Evolutionary conservation across 2,329 filamentous ascomycete species (phyloP), one percentile per base, ranked within the genome.

Genomic region (Grosmannia penicillata): DNA sequence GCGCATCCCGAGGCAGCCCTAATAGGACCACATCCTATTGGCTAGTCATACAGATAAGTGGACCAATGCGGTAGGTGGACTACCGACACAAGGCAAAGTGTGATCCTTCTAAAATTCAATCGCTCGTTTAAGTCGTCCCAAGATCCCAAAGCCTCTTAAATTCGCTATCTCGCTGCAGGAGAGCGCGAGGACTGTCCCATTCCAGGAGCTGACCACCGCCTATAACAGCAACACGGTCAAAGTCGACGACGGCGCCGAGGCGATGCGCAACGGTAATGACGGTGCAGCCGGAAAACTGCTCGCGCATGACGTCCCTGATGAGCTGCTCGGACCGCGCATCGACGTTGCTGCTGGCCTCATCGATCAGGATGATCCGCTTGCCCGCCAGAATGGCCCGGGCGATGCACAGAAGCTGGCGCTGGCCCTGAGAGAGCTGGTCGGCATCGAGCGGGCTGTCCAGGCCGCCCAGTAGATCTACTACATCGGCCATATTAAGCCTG

Each of bases 191-290:
- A n/a, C 9, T 70, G 8, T 68, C 69, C 51, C 65, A 56, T 53
- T 73, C 69, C 13, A 73, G 49, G 30, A 73, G 56, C 47, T 62
- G 68, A 18, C 78, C 74, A 43, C 76, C 67, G 9, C 79, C 78
- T 36, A 89, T 71, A 0, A 87, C 37, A 4, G 30, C 30, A n/a
- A 38, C 36, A 14, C 9, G n/a, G 26, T 38, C 81, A 48, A 82
- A 96, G 59, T 96, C 87, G 6, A 91, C 71, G 18, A 95, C 79
- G 43, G 72, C 62, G 8, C 91, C 85, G 44, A 98, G 66, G 17
- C 89, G 75, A 58, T 98, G 91, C 1, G 91, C 91, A 50, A 98
- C 95, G 0, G 89, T 95, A 54, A 96, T 83, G 43, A 93, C 93
- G 0, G 89, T 96, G 55, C 85, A 83, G 46, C 78, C 80, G 48